These are phyloP conservation scores for Stevia rebaudiana DNA, from an alignment of 140 eudicot genomes.

Conservation along the genomic window DNA sequence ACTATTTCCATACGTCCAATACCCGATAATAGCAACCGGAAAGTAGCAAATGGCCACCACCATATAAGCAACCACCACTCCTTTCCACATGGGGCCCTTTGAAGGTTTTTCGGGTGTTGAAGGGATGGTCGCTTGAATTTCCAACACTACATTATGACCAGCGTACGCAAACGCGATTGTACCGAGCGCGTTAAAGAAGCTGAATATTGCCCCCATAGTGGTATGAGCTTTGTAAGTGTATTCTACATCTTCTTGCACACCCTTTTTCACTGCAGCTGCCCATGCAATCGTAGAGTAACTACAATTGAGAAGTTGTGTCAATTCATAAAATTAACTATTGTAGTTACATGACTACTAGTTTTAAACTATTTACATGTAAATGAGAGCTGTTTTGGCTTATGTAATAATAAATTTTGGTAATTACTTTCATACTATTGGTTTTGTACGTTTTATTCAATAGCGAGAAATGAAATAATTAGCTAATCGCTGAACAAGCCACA, in stretches of 20 bases:
- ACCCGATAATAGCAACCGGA: conserved; percentile 66
- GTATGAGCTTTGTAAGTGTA: conserved; percentile 37
- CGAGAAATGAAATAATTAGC: no score
- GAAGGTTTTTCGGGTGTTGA: conserved; percentile 84
- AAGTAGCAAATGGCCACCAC: conserved; percentile 72
- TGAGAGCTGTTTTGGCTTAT: no score
- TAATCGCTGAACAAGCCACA: no score
- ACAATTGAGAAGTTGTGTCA: conserved; percentile 7
- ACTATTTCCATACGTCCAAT: conserved; percentile 45
- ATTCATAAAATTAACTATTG: background rate
- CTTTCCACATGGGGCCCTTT: conserved; percentile 80
- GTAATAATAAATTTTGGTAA: no score
- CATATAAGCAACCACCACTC: conserved; percentile 60
- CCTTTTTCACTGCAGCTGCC: conserved; percentile 57
- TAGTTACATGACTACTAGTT: no score
- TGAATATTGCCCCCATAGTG: conserved; percentile 38
- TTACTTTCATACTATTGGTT: no score
- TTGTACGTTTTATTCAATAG: no score
- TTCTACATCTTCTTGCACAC: conserved; percentile 51
- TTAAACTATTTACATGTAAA: no score
- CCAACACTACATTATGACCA: conserved; percentile 75
- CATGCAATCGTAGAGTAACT: conserved; percentile 83
- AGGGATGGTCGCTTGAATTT: conserved; percentile 82
- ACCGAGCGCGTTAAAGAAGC: conserved; percentile 69
- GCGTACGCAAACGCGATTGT: conserved; percentile 75